Evolutionary conservation across 176 grass and related monocot species (phyloP).

Genomic region (Oryza meyeriana): DNA sequence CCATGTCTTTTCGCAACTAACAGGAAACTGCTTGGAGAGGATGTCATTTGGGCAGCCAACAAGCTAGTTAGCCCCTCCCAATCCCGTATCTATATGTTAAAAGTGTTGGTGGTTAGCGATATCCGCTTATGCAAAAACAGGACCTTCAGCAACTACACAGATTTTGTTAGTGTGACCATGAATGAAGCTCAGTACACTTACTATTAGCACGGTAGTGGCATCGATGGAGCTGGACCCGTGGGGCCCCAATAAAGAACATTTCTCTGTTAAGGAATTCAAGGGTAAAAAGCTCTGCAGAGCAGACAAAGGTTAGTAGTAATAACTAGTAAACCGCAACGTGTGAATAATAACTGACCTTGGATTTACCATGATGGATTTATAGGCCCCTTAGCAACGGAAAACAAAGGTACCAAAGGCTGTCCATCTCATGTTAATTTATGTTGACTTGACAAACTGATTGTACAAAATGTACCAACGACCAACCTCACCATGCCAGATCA

Average conservation of each 20-base stretch:
- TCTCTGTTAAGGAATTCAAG: background rate
- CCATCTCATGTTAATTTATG: background rate
- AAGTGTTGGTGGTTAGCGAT: conserved; percentile 20
- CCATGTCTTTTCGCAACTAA: conserved; percentile 36
- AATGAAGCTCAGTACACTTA: conserved; percentile 13
- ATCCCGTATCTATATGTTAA: background rate
- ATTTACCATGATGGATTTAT: background rate
- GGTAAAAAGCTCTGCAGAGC: background rate
- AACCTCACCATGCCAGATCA: background rate
- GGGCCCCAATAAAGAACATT: background rate
- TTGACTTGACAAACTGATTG: background rate
- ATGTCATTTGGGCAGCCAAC: background rate
- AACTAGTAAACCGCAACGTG: conserved; percentile 4
- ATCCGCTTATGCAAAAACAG: conserved; percentile 10
- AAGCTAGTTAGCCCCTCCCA: background rate
- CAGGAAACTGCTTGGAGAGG: conserved; percentile 11
- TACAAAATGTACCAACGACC: background rate
- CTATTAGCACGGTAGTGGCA: background rate
- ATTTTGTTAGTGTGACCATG: conserved; percentile 42
- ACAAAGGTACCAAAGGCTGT: background rate
- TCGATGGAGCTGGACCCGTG: background rate
- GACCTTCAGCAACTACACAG: background rate
- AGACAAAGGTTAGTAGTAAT: background rate
- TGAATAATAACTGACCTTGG: background rate
- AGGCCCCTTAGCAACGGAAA: background rate